phyloP scores from a whole-genome alignment of 78 protist genomes.

The Dictyostelium firmibasis region DNA sequence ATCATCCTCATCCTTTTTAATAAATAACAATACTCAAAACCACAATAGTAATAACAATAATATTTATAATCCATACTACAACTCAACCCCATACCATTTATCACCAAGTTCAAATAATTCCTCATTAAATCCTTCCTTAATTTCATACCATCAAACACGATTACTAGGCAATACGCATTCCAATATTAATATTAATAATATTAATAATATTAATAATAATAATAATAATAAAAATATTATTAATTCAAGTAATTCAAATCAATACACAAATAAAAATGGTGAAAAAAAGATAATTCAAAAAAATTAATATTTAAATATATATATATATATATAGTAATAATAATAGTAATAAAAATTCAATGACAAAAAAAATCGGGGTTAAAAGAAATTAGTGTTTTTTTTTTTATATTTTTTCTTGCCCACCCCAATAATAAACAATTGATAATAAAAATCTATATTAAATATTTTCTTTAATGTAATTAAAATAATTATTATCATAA shows the following conservation, averaged over 20 bases:
- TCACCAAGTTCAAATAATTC: neutral
- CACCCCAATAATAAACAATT: neutral
- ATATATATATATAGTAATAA: no score
- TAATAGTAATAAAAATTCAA: no score
- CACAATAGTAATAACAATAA: neutral
- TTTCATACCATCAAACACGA: neutral
- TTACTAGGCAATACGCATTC: neutral
- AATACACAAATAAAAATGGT: no score
- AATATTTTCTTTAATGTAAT: no score
- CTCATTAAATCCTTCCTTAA: neutral
- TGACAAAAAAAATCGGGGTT: no score
- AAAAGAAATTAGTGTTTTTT: no score
- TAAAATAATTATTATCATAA: no score
- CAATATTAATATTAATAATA: neutral
- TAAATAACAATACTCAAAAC: neutral
- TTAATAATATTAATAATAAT: neutral
- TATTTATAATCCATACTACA: neutral
- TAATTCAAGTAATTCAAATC: no score
- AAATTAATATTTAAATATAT: no score
- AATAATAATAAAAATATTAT: neutral
- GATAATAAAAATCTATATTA: no score
- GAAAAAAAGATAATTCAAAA: no score
- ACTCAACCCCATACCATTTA: neutral
- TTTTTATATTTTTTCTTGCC: neutral
- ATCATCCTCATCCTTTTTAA: neutral